Base-by-base conservation (phyloP, 306 rosid species). In the Trichosanthes cucumerina region DNA sequence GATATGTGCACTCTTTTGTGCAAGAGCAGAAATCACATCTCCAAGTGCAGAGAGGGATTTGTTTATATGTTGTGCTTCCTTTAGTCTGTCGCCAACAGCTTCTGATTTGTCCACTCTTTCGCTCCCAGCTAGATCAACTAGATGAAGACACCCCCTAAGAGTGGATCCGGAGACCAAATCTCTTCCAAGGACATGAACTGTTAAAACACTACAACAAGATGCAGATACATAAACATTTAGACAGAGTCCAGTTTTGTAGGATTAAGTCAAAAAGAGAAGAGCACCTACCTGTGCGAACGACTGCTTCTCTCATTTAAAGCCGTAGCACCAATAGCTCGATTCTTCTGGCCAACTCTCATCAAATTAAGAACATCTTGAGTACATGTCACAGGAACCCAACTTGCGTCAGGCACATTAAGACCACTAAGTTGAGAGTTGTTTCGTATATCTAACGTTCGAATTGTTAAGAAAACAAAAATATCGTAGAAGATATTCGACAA, bases 41-140 rank as follows among this genome's bases (percentile, higher is more conserved):
- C 98, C 98, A 23, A 95, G 95, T 38, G 98, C 98, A 85, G 98
- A 95, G 76, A 95, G 97, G 6, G 98, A 95, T 85, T 85, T 87
- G 80, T 95, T 95, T 87, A 95, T 95, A 82, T 95, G 91, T 56
- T 95, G 98, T 4, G 98, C 98, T 81, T 95, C 98, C 85, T 89
- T 95, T 72, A 95, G 88, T 82, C 98, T 89, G 85, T 95, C 98
- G 39, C 97, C 98, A 23, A 87, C 96, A 33, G 97, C 98, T 87
- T 95, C 98, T 11, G 98, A 92, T 84, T 95, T 95, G 79, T 90
- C 96, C 71, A 95, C 97, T 80, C 98, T 92, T 85, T 95, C 97
- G 38, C 98, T 95, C 65, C 98, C 98, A 54, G 98, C 98, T 88
- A 95, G 89, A 85, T 95, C 98, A 81, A 95, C 97, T 18, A 95